These are phyloP conservation scores for Colletotrichum limetticola DNA, from an alignment of 2,329 filamentous ascomycete genomes.

Conservation along the genomic window DNA sequence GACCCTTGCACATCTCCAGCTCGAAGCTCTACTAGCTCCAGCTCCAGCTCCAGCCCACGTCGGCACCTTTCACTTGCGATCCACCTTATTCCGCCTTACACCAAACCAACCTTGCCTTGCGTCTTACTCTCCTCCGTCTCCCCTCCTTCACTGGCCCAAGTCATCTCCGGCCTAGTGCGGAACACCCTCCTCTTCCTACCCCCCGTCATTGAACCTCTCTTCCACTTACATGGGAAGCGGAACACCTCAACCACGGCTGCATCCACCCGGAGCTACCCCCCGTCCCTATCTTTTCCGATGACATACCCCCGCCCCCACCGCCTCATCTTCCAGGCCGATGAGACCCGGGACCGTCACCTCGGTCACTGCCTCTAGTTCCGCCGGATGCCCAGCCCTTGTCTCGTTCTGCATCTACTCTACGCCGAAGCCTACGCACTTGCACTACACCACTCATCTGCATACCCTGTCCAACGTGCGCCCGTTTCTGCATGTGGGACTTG, in stretches of 20 bases:
- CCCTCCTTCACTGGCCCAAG: not conserved
- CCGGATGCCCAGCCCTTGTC: slow-evolving; percentile 11
- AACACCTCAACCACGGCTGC: slow-evolving; percentile 23
- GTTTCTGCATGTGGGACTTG: slow-evolving; percentile 27
- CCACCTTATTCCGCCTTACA: not conserved
- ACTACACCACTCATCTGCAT: slow-evolving; percentile 14
- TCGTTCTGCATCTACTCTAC: not conserved
- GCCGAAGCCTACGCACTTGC: not conserved
- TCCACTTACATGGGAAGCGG: slow-evolving; percentile 25
- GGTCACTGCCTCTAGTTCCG: slow-evolving; percentile 28
- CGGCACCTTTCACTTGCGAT: not conserved
- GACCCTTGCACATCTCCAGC: not conserved
- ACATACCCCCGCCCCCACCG: slow-evolving; percentile 26
- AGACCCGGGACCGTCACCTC: slow-evolving; percentile 29
- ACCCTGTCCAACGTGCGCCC: slow-evolving; percentile 21
- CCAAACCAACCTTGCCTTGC: not conserved
- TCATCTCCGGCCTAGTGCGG: slow-evolving; percentile 1
- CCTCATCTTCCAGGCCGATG: slow-evolving; percentile 22
- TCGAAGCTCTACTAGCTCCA: not conserved
- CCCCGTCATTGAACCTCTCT: slow-evolving; percentile 1
- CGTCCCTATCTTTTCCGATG: slow-evolving; percentile 35
- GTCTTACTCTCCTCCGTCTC: not conserved
- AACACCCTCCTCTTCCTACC: not conserved
- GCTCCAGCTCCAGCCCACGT: not conserved
- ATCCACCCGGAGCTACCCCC: not conserved